Conservation (phyloP, 2,329 filamentous ascomycete genomes). For the Sclerotinia glacialis region DNA sequence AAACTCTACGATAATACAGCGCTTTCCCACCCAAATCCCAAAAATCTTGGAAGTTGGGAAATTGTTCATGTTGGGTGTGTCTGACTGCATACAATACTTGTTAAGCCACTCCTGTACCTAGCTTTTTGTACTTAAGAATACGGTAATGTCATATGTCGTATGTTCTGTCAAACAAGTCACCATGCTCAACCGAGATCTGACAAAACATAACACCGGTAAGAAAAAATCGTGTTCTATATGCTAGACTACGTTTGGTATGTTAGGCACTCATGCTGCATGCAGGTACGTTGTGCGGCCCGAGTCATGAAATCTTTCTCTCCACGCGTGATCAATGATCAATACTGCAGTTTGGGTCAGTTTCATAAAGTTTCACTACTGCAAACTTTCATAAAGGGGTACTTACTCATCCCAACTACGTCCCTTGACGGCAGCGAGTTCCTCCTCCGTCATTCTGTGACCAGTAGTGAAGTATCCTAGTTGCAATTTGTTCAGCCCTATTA, state of each 20-base stretch:
- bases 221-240: slow-evolving; percentile 15
- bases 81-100: slow-evolving; percentile 7
- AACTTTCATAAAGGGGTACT: slow-evolving; percentile 38
- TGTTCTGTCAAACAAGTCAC: slow-evolving; percentile 22
- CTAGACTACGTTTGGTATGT: slow-evolving; percentile 22
- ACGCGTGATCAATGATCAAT: slow-evolving; percentile 39
- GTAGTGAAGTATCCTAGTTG: slow-evolving; percentile 71
- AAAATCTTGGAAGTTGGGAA: slow-evolving; percentile 21
- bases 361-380: slow-evolving; percentile 30
- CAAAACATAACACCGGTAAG: slow-evolving; percentile 2
- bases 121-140: background rate
- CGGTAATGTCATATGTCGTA: slow-evolving; percentile 15
- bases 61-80: background rate
- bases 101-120: slow-evolving; percentile 2
- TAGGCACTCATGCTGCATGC: slow-evolving; percentile 24
- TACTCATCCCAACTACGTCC: slow-evolving; percentile 89
- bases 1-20: slow-evolving; percentile 15
- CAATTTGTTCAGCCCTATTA: slow-evolving; percentile 38
- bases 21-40: slow-evolving; percentile 1
- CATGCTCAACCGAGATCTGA: slow-evolving; percentile 22
- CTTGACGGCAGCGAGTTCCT: slow-evolving; percentile 81
- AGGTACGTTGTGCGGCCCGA: slow-evolving; percentile 26
- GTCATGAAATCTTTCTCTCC: slow-evolving; percentile 20
- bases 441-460: slow-evolving; percentile 82
- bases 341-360: slow-evolving; percentile 35